Conservation (phyloP, 2,329 filamentous ascomycete genomes). For the Spiromastix sp. region DNA sequence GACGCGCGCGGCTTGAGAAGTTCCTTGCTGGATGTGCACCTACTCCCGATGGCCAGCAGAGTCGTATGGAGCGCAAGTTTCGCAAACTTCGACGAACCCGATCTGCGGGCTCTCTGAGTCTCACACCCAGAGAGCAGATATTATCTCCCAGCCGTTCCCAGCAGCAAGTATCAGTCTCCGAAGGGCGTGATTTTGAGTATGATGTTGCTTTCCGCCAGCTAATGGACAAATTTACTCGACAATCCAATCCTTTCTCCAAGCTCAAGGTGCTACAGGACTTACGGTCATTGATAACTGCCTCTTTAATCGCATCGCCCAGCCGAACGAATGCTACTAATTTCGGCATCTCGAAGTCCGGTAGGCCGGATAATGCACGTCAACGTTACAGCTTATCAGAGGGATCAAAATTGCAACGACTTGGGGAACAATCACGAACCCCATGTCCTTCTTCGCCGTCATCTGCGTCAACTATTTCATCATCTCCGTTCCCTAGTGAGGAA, state of each 20-base stretch:
- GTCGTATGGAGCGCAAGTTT: neutral
- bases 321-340: neutral
- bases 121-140: constrained; percentile 2
- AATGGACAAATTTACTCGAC: constrained; percentile 75
- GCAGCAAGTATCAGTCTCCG: neutral
- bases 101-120: constrained; percentile 21
- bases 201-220: constrained; percentile 68
- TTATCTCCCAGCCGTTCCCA: neutral
- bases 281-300: constrained; percentile 69
- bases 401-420: constrained; percentile 4
- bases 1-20: constrained; percentile 26
- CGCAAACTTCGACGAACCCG: constrained; percentile 20
- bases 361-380: constrained; percentile 31
- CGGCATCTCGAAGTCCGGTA: constrained; percentile 26
- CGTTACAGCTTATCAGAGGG: constrained; percentile 11
- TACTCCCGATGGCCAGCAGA: neutral
- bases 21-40: constrained; percentile 26
- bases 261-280: constrained; percentile 74
- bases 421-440: constrained; percentile 8
- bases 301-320: constrained; percentile 9
- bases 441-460: constrained; percentile 14
- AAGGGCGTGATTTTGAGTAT: constrained; percentile 55
- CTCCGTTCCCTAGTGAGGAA: constrained; percentile 47
- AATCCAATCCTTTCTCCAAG: constrained; percentile 80
- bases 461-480: constrained; percentile 27